Base-by-base conservation (phyloP, 257 asterid genomes). In the Fraxinus quadrangulata region DNA sequence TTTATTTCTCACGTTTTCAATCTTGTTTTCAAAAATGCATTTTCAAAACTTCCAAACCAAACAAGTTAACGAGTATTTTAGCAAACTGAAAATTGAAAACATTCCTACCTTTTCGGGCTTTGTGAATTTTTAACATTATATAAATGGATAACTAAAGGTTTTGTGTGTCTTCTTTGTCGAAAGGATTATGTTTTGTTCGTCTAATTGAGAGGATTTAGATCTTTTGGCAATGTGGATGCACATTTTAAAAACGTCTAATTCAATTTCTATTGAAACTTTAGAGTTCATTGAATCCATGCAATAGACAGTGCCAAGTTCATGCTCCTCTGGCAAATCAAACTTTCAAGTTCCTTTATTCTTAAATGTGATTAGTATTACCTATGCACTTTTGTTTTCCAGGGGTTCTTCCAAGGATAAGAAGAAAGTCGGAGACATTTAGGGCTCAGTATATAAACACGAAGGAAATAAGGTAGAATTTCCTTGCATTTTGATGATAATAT, bases 351-450 rank as follows among this genome's bases (percentile, higher is more conserved):
- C 68, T 23, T 61, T 61, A 21, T 23, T 77, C 76, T 80, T 63
- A 67, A 74, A 70, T 49, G 78, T 47, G 47, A 45, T 56, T 51
- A 37, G 6, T 75, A 59, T 12, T 69, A 12, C 75, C 61, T 63
- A 61, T 70, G 40, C n/a, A 74, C 68, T 75, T 75, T 74, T 84
- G 75, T 67, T 33, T 73, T 81, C 66, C 92, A 91, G 99, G 85
- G 75, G 80, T 78, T 83, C 87, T 88, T 83, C 93, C 92, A 71
- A 85, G 77, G 85, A 26, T 77, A 75, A 88, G 99, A 83, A 86
- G 99, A 72, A 96, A 89, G 61, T 96, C 99, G 59, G 99, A 96
- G 88, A 93, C 98, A 45, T 89, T 87, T 77, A 86, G 99, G 87
- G 89, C 94, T 75, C 99, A 96, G 68, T 96, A 93, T 71, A 96